These are phyloP conservation scores for Rutstroemia sp. DNA, from an alignment of 2,329 filamentous ascomycete genomes.

Conservation along the genomic window DNA sequence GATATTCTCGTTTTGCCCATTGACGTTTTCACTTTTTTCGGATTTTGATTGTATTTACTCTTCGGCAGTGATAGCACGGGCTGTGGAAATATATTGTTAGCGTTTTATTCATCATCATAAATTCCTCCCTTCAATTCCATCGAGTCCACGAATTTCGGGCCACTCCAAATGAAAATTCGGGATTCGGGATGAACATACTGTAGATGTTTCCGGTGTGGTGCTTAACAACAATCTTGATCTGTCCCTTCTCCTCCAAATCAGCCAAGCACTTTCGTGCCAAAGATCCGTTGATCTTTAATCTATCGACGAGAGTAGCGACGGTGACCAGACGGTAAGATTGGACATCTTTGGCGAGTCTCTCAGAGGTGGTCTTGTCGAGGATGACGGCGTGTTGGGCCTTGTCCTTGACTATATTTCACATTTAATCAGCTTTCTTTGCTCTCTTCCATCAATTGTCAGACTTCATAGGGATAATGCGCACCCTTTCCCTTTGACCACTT, in stretches of 20 bases:
- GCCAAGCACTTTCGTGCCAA: constrained; percentile 82
- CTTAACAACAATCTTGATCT: constrained; percentile 94
- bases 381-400: constrained; percentile 99
- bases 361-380: constrained; percentile 94
- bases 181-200: constrained; percentile 48
- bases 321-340: constrained; percentile 99
- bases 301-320: constrained; percentile 95
- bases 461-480: constrained; percentile 29
- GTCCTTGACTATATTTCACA: constrained; percentile 79
- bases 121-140: neutral
- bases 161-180: neutral
- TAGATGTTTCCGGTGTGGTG: constrained; percentile 99
- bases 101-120: neutral
- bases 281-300: constrained; percentile 99
- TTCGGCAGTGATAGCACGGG: constrained; percentile 52
- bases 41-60: constrained; percentile 28
- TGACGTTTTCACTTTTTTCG: constrained; percentile 6
- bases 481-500: constrained; percentile 54
- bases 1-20: constrained; percentile 2
- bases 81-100: constrained; percentile 31
- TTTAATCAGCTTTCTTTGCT: constrained; percentile 3
- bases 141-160: too few relatives aligned
- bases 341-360: constrained; percentile 99
- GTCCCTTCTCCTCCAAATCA: constrained; percentile 95
- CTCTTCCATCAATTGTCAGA: neutral